Base-by-base conservation (phyloP, 352 stramenopile species). In the Globisporangium yorkense region DNA sequence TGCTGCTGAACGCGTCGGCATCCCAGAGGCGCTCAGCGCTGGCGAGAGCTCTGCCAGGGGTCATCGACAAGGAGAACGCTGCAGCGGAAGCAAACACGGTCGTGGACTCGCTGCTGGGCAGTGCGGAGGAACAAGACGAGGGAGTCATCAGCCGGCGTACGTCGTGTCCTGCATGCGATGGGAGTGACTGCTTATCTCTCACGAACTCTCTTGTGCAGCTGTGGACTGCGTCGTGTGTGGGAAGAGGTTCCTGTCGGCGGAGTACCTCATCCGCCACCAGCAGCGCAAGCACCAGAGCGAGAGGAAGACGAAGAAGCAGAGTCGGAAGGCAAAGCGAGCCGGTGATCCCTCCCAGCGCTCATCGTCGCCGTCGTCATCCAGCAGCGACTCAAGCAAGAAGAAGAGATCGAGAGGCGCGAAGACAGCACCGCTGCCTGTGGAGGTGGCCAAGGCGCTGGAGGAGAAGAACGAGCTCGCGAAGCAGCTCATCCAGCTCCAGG, bases 191-290 rank as follows among this genome's bases (percentile, higher is more conserved):
- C 10, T 43, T 12, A 43, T 12, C 37, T 43, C 37, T 43, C 35
- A 43, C 2, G 10, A 6, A 3, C 37, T 40, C 13, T 43, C 12
- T 18, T 33, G 1, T 31, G 13, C 29, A 84, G 74, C 74, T 12
- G 65, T 76, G 10, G 57, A 68, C 8, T 92, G 84, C 46, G 75
- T 90, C 0, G 44, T 94, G 13, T 94, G 84, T 60, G 68, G 72
- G 18, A 94, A 94, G 60, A 76, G 73, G 24, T 94, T 94, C 54
- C 52, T 94, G 2, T 88, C 80, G 27, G 66, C 77, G 0, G 74
- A 88, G 50, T 94, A 89, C 56, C 65, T 94, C 21, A 49, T 91
- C 3, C 80, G 71, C 7, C 81, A 94, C 48, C 80, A 94, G 37
- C 63, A 80, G 39, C 70, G 72, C 49, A 84, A 87, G 18, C 84